phyloP scores from a whole-genome alignment of 257 asterid genomes.

The Fraxinus pennsylvanica region DNA sequence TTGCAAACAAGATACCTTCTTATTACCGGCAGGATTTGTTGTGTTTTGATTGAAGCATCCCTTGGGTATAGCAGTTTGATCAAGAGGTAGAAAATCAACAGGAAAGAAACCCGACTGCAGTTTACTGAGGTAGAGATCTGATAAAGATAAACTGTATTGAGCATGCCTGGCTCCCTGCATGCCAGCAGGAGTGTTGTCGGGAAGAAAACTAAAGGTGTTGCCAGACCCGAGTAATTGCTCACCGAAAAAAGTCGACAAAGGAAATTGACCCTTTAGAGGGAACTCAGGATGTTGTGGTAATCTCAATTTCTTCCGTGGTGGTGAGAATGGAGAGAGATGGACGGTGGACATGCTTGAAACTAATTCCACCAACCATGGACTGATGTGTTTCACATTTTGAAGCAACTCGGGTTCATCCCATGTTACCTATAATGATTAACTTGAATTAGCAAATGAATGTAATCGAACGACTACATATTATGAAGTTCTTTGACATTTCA shows the following conservation, averaged over 20 bases:
- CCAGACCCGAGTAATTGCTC: conserved; percentile 43
- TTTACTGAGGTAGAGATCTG: conserved; percentile 50
- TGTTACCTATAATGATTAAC: conserved; percentile 45
- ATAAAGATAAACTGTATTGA: conserved; percentile 51
- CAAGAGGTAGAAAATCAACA: too few species aligned
- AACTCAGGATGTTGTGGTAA: conserved; percentile 51
- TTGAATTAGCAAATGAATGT: background rate
- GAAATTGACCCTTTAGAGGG: conserved; percentile 47
- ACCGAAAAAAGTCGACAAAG: conserved; percentile 44
- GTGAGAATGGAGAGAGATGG: conserved; percentile 61
- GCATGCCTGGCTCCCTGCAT: conserved; percentile 96
- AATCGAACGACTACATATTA: background rate
- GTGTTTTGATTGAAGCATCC: conserved; percentile 33
- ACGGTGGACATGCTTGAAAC: conserved; percentile 53
- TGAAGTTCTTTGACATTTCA: background rate
- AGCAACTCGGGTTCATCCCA: conserved; percentile 76
- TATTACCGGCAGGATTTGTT: conserved; percentile 25
- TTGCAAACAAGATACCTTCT: conserved; percentile 24
- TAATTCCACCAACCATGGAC: conserved; percentile 67
- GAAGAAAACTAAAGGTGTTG: conserved; percentile 50
- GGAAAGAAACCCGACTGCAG: conserved; percentile 41
- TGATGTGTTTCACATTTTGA: conserved; percentile 58
- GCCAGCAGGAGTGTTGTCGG: conserved; percentile 77
- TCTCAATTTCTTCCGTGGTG: conserved; percentile 56
- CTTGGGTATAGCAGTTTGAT: conserved; percentile 25